Percentiles rank a stretch among this genome's conserved stretches.
These are phyloP conservation scores for Emmonsiellopsis sp. DNA, from an alignment of 2,329 filamentous ascomycete species.

Conservation along the genomic window DNA sequence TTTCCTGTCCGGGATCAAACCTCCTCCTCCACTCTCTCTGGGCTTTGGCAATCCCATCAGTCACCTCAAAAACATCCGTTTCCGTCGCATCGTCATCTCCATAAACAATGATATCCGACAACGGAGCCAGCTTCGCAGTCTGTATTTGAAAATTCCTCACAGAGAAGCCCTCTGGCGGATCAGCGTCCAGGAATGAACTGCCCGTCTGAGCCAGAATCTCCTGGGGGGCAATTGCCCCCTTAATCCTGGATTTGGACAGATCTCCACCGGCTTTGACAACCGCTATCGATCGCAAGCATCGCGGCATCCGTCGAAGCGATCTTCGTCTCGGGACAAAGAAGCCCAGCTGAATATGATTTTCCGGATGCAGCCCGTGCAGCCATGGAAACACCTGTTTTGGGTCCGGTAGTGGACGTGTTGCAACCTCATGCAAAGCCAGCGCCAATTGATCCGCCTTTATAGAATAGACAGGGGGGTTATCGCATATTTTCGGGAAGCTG, in stretches of 20 bases:
- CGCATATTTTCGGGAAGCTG: conserved; percentile 48
- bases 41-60: conserved; percentile 58
- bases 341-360: conserved; percentile 77
- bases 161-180: conserved; percentile 84
- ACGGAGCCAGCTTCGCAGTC: conserved; percentile 71
- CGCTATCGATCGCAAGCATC: conserved; percentile 70
- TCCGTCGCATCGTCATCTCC: conserved; percentile 58
- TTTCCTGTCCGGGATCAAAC: conserved; percentile 46
- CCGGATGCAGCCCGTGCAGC: conserved; percentile 84
- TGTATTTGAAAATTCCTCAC: conserved; percentile 98
- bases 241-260: conserved; percentile 62
- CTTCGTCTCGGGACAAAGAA: conserved; percentile 78
- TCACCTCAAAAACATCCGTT: conserved; percentile 56
- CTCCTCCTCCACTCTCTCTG: conserved; percentile 65
- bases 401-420: conserved; percentile 73
- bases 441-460: conserved; percentile 61
- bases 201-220: conserved; percentile 58
- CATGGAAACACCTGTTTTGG: conserved; percentile 87
- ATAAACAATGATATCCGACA: conserved; percentile 90
- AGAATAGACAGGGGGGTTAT: conserved; percentile 56
- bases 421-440: conserved; percentile 63
- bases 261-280: conserved; percentile 85
- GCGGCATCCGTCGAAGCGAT: conserved; percentile 59
- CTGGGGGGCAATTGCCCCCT: conserved; percentile 73
- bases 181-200: conserved; percentile 66